A percentile compares a stretch with the other conserved stretches of the same genome.
phyloP scores from a whole-genome alignment of 257 asterid genomes.

The Solanum pimpinellifolium region DNA sequence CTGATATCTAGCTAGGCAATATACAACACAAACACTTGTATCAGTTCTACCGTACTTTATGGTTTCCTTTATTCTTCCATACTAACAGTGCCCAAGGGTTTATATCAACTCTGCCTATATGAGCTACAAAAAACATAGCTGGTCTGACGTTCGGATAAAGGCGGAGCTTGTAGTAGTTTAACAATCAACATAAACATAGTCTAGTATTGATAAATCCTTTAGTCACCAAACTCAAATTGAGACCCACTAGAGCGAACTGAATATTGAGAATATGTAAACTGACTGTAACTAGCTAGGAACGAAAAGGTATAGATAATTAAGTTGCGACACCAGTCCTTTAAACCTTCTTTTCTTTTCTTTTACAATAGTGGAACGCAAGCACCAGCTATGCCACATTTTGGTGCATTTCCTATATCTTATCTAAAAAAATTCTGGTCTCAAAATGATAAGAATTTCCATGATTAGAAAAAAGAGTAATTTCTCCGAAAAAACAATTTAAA shows the following conservation, averaged over 20 bases:
- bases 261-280: neutral
- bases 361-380: neutral
- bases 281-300: neutral
- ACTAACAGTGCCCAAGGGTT: neutral
- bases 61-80: neutral
- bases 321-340: neutral
- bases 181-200: neutral
- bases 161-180: neutral
- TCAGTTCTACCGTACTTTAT: neutral
- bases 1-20: neutral
- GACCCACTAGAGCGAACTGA: neutral
- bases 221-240: neutral
- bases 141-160: neutral
- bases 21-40: neutral
- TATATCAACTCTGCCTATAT: neutral
- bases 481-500: neutral
- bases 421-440: neutral
- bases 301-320: neutral
- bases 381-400: neutral
- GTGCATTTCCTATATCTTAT: neutral
- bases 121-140: neutral
- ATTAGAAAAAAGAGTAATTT: neutral
- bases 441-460: neutral
- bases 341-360: neutral
- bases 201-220: neutral